Percentiles rank a stretch among this genome's conserved stretches.
Evolutionary conservation across 805 yeast genomes (phyloP).

Genomic region (Yamadazyma paraphyllophila): DNA sequence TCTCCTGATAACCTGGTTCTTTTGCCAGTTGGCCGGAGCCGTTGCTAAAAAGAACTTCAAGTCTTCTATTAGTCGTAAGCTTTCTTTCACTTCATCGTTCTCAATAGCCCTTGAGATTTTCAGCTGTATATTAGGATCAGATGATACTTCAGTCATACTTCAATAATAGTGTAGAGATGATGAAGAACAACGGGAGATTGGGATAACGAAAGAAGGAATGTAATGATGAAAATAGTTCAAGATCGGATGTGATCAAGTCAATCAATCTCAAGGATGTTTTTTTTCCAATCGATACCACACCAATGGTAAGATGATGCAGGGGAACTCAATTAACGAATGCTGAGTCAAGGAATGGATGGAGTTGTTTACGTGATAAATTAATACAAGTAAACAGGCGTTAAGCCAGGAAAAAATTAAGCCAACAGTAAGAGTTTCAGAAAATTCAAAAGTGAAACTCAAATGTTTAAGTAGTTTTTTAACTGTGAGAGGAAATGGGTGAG

Average conservation of each 20-base stretch:
- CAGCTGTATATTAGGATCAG: constrained; percentile 4
- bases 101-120: constrained; percentile 4
- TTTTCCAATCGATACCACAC: too few species aligned
- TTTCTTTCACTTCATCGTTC: constrained; percentile 33
- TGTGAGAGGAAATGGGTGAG: not conserved
- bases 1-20: constrained; percentile 80
- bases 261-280: too few species aligned
- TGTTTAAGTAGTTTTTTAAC: constrained; percentile 4
- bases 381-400: not conserved
- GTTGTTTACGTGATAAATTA: not conserved
- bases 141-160: constrained; percentile 5
- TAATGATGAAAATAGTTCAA: not conserved
- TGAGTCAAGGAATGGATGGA: not conserved
- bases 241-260: too few species aligned
- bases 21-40: constrained; percentile 94
- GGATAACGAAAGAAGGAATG: not conserved
- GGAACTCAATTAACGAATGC: not conserved
- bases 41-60: constrained; percentile 83
- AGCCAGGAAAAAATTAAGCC: not conserved
- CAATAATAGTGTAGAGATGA: not conserved
- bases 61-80: constrained; percentile 66
- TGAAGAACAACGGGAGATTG: not conserved
- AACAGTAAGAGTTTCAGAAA: constrained; percentile 1
- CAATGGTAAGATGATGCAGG: too few species aligned
- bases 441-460: constrained; percentile 10